These are phyloP conservation scores for Globisporangium cederbergense DNA, from an alignment of 352 stramenopile species.

Conservation along the genomic window DNA sequence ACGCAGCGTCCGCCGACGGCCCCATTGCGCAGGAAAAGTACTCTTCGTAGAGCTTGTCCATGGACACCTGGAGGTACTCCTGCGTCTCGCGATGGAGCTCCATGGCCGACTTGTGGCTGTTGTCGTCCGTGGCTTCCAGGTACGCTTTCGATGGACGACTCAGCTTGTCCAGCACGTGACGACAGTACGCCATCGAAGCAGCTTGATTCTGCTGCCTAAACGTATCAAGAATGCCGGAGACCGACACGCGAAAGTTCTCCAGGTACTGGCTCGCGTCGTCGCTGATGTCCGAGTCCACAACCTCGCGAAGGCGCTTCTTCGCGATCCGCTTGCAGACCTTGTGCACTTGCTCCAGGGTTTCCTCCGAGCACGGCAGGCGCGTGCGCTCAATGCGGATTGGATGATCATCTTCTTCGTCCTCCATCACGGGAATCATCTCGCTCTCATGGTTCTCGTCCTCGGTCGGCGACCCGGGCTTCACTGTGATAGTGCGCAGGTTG, in stretches of 20 bases:
- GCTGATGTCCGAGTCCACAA: slow-evolving; percentile 64
- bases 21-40: slow-evolving; percentile 65
- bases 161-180: slow-evolving; percentile 53
- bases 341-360: slow-evolving; percentile 58
- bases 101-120: slow-evolving; percentile 64
- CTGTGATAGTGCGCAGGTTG: slow-evolving; percentile 48
- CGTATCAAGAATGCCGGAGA: slow-evolving; percentile 39
- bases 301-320: slow-evolving; percentile 69
- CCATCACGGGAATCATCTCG: slow-evolving; percentile 72
- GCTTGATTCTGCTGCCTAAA: slow-evolving; percentile 77
- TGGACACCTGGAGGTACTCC: slow-evolving; percentile 48
- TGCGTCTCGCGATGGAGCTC: slow-evolving; percentile 72
- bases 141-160: slow-evolving; percentile 38
- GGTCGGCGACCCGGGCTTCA: slow-evolving; percentile 19
- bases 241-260: slow-evolving; percentile 51
- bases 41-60: slow-evolving; percentile 46
- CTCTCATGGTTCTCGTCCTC: slow-evolving; percentile 43
- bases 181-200: slow-evolving; percentile 82
- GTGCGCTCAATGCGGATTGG: slow-evolving; percentile 43
- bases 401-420: slow-evolving; percentile 36
- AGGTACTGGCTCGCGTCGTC: slow-evolving; percentile 63
- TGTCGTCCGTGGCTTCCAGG: slow-evolving; percentile 23
- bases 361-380: slow-evolving; percentile 59
- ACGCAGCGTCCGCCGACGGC: slow-evolving; percentile 74
- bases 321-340: slow-evolving; percentile 66